These are phyloP conservation scores for Rickenella mellea DNA, from an alignment of 768 basidiomycete species.

Conservation along the genomic window DNA sequence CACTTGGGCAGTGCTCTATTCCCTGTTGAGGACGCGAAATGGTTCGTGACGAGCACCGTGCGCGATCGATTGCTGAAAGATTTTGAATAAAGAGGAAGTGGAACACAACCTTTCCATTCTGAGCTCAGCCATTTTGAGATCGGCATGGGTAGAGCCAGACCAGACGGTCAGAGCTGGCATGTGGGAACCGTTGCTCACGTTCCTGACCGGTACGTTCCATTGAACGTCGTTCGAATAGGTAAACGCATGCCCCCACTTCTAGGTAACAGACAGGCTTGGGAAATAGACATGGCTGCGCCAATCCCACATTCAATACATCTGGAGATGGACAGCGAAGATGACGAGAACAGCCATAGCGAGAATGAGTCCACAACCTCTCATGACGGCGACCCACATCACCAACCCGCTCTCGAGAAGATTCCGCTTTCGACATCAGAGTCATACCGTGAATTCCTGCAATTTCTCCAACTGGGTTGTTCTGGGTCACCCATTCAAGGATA, in stretches of 20 bases:
- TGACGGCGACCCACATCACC: neutral
- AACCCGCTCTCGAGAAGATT: neutral
- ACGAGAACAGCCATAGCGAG: conserved; percentile 20
- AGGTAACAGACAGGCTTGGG: neutral
- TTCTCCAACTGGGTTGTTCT: conserved; percentile 72
- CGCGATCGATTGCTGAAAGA: neutral
- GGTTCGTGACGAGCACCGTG: conserved; percentile 22
- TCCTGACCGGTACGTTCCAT: conserved; percentile 51
- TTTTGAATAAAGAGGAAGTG: conserved; percentile 13
- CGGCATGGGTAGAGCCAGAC: conserved; percentile 66
- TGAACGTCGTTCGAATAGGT: neutral
- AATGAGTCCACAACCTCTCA: neutral
- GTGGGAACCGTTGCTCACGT: conserved; percentile 62
- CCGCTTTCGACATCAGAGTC: conserved; percentile 28
- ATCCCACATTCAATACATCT: neutral
- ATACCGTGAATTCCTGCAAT: conserved; percentile 69
- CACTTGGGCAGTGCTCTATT: conserved; percentile 51
- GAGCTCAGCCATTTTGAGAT: conserved; percentile 52
- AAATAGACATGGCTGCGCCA: neutral
- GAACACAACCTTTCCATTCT: conserved; percentile 33
- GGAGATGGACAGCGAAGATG: conserved; percentile 26
- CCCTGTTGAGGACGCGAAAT: conserved; percentile 33
- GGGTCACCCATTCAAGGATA: conserved; percentile 74
- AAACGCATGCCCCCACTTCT: neutral
- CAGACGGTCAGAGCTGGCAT: conserved; percentile 53